Base-by-base conservation (phyloP, 2,329 filamentous ascomycete species). In the Metarhizium sp. region DNA sequence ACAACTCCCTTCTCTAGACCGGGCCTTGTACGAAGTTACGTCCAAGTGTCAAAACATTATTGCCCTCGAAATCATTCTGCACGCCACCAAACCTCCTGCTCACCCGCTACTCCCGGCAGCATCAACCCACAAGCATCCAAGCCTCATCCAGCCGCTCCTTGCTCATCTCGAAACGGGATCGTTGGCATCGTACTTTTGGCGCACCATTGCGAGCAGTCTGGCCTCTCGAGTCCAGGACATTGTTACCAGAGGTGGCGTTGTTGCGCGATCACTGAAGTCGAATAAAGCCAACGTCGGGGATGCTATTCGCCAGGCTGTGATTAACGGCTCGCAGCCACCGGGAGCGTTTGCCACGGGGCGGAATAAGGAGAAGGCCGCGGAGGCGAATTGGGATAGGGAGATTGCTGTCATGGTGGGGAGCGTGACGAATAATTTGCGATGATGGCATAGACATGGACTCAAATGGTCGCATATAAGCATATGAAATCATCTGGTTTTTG, bases 321-420 rank as follows among this genome's bases (percentile, higher is more conserved):
- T 92, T 58, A 81, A 81, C 52, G 92, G 92, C 0, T 87, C 85
- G 40, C 82, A 85, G 67, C 67, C 87, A 52, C 88, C 90, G 2
- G 78, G 77, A 14, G 80, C 76, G 0, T 66, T 82, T 49, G 61
- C 67, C 3, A 67, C 66, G 8, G 67, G 69, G 13, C 75, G 71
- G 56, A 73, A 69, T 46, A 81, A 75, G 63, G 71, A 67, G 36
- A 78, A 75, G 56, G 71, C 78, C 53, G 72, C 77, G 46, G 66
- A 73, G n/a, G 72, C 73, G 13, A 73, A 73, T 55, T 96, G 90
- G 90, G 92, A 96, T 64, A 81, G 92, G 43, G 94, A 97, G 72
- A 87, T 92, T 50, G 91, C 92, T 1, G 92, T 97, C 50, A 96
- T 97, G 92, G 88, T 95, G 46, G 87, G 88, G 53, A 89, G 89